A percentile compares a stretch with the other conserved stretches of the same genome.
Evolutionary conservation across 495 filamentous ascomycete genomes (phyloP).

Genomic region (Apiosordaria backusii): DNA sequence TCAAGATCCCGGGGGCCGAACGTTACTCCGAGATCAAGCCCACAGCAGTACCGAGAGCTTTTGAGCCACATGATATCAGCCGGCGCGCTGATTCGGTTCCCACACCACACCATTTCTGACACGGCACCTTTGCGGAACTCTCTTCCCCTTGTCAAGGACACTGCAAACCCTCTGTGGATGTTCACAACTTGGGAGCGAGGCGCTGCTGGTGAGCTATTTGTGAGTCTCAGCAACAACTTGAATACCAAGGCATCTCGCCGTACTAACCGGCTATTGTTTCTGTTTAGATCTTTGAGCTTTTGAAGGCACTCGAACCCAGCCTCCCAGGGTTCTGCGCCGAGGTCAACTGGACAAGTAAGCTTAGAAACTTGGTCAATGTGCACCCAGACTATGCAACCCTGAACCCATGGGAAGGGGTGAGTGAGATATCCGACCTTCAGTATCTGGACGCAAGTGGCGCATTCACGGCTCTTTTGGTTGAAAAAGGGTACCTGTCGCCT

Average conservation of each 20-base stretch:
- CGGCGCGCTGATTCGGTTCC: neutral
- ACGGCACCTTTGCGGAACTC: no score
- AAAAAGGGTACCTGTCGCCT: conserved; percentile 28
- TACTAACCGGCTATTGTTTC: no score
- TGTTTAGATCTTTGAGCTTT: conserved; percentile 36
- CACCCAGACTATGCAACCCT: conserved; percentile 38
- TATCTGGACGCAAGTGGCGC: conserved; percentile 34
- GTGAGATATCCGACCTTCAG: conserved; percentile 39
- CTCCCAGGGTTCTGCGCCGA: conserved; percentile 25
- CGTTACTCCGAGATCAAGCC: no score
- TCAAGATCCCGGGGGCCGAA: no score
- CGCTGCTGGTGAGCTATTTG: conserved; percentile 43
- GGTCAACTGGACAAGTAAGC: conserved; percentile 43
- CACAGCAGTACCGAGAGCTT: neutral
- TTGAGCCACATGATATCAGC: conserved; percentile 6
- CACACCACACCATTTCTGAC: neutral
- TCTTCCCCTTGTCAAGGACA: no score
- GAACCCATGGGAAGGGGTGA: conserved; percentile 28
- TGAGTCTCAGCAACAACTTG: no score
- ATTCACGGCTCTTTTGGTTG: conserved; percentile 35
- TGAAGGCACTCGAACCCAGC: conserved; percentile 22
- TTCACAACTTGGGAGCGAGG: conserved; percentile 27
- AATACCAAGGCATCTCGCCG: no score
- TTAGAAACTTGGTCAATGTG: conserved; percentile 28
- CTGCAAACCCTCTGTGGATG: neutral